Base-by-base conservation (phyloP, 1,139 yeast species). In the Kazachstania sp. region DNA sequence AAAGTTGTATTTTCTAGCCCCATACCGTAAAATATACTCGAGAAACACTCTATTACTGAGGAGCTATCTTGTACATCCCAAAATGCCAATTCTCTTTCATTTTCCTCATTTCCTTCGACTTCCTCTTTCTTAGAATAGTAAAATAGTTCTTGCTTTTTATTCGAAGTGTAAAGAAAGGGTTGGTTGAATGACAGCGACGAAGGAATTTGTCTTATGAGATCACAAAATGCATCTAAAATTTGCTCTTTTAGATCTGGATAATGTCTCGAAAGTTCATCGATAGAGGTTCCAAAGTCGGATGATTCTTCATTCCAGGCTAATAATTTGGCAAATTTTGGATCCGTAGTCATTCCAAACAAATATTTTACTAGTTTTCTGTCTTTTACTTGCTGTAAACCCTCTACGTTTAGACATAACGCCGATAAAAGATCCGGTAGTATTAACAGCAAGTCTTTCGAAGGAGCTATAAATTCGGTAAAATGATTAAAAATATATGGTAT, bases 211-310 rank as follows among this genome's bases (percentile, higher is more conserved):
- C 71, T 65, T 1, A 85, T 69, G 29, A 84, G 56, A 2, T 63
- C 59, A 12, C 73, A 67, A 32, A 83, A 70, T 47, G 79, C 78
- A 5, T 70, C 65, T 45, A 79, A 67, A 35, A 90, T 78, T 0
- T 68, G 60, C 0, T 84, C 81, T 47, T 85, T 80, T 49, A 88
- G 71, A 1, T 75, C 76, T 1, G 95, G 83, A 58, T 86, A 86
- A 61, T 90, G 97, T 57, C 96, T 75, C 7, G 87, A 82, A 45
- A 90, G 69, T 55, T 86, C 95, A 60, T 90, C 96, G 57, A 88
- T 73, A 0, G 85, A 75, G 35, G 77, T 71, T 0, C 95, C 96
- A 29, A 86, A 63, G 47, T 68, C 73, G 19, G 72, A 71, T 13
- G 76, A 72, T 57, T 71, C 72, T 52, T 80, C 86, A 37, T 74